These are phyloP conservation scores for Diplodia corticola DNA, from an alignment of 2,329 filamentous ascomycete genomes.

Conservation along the genomic window DNA sequence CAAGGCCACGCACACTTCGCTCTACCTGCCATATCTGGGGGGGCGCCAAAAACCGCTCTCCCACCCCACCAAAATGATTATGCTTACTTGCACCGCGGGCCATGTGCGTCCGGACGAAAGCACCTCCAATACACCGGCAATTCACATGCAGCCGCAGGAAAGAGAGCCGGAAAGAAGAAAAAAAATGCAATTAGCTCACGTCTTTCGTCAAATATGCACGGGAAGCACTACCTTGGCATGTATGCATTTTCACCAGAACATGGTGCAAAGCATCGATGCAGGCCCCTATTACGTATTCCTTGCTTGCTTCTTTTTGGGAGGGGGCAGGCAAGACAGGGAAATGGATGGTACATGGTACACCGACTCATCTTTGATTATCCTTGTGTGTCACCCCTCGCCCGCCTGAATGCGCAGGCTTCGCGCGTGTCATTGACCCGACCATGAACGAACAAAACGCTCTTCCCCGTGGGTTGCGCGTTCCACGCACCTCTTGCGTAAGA, in stretches of 20 bases:
- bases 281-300: not conserved
- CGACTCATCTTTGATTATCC: not conserved
- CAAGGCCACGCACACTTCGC: not conserved
- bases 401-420: not conserved
- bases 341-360: too few relatives aligned
- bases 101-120: not conserved
- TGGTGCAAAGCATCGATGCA: not conserved
- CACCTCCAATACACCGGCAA: not conserved
- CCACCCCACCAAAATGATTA: too few relatives aligned
- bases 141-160: not conserved
- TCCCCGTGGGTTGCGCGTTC: not conserved
- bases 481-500: not conserved
- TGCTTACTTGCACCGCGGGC: slow-evolving; percentile 1
- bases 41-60: not conserved
- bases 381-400: not conserved
- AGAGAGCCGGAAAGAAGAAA: not conserved
- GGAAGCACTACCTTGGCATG: not conserved
- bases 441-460: not conserved
- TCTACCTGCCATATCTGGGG: too few relatives aligned
- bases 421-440: not conserved
- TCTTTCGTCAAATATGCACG: not conserved
- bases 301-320: not conserved
- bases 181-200: not conserved
- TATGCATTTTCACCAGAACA: not conserved
- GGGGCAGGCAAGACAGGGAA: too few relatives aligned